Percentiles rank a stretch among this genome's conserved stretches.
These are phyloP conservation scores for Linnemannia hyalina DNA, from an alignment of 192 early-diverging fungal genomes.

Conservation along the genomic window DNA sequence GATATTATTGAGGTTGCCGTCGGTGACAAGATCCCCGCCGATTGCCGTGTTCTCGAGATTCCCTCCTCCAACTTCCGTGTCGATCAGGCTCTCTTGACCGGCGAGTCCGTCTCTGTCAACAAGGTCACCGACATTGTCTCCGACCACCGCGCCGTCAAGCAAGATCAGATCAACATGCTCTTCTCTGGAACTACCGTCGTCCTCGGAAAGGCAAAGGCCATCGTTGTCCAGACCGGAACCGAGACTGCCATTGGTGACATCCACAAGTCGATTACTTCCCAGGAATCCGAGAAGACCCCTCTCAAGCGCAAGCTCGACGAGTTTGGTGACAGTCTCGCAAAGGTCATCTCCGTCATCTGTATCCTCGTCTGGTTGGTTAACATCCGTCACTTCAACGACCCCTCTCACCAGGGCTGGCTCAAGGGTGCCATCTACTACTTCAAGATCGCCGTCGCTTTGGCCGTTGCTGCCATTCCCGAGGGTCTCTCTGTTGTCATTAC, in stretches of 20 bases:
- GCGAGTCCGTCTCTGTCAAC: constrained; percentile 92
- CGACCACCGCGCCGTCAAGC: constrained; percentile 87
- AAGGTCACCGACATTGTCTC: constrained; percentile 77
- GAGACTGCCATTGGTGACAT: constrained; percentile 95
- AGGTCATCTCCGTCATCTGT: constrained; percentile 89
- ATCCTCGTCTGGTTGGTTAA: constrained; percentile 99
- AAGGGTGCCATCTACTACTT: constrained; percentile 98
- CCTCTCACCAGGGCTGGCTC: constrained; percentile 90
- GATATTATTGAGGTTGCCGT: constrained; percentile 94
- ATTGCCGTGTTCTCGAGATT: constrained; percentile 87
- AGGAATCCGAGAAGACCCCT: constrained; percentile 94
- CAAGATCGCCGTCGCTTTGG: constrained; percentile 98
- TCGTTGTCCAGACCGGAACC: constrained; percentile 91
- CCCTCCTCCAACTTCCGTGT: constrained; percentile 88
- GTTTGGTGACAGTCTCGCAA: constrained; percentile 91
- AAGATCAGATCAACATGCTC: constrained; percentile 97
- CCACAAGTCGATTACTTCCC: constrained; percentile 86
- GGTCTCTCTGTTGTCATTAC: constrained; percentile 99
- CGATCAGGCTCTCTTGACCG: constrained; percentile 96
- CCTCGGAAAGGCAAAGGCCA: constrained; percentile 88
- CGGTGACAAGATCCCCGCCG: constrained; percentile 97
- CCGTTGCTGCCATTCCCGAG: constrained; percentile 99
- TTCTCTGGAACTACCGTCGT: constrained; percentile 98
- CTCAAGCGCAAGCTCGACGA: constrained; percentile 96
- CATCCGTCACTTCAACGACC: constrained; percentile 96